These are phyloP conservation scores for Apium graveolens DNA, from an alignment of 129 eudicot genomes.

Conservation along the genomic window DNA sequence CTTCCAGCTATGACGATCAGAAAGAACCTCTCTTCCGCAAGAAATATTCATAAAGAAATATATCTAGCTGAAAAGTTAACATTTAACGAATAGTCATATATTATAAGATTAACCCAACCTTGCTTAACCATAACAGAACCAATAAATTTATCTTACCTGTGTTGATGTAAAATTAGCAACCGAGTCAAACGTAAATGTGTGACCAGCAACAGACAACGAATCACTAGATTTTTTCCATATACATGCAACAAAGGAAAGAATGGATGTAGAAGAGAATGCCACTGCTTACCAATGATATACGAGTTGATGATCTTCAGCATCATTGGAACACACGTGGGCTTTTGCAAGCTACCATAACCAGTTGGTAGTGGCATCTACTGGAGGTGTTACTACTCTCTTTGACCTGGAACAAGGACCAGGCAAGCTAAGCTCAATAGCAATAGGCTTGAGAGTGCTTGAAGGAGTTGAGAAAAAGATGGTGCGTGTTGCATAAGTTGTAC, in stretches of 20 bases:
- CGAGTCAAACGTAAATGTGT: too few species aligned
- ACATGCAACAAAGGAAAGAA: background rate
- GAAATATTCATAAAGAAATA: conserved; percentile 23
- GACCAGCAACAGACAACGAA: too few species aligned
- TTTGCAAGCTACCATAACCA: conserved; percentile 94
- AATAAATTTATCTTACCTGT: too few species aligned
- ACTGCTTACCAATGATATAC: conserved; percentile 67
- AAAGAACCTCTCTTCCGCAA: conserved; percentile 28
- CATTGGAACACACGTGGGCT: conserved; percentile 92
- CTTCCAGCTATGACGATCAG: conserved; percentile 20
- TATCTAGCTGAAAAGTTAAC: too few species aligned
- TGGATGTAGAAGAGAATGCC: background rate
- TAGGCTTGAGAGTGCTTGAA: conserved; percentile 77
- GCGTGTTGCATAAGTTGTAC: too few species aligned
- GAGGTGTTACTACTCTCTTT: conserved; percentile 77
- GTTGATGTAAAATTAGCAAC: too few species aligned
- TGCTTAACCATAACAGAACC: too few species aligned
- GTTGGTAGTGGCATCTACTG: conserved; percentile 66
- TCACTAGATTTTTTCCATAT: too few species aligned
- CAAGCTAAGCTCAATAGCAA: conserved; percentile 89
- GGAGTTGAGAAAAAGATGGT: conserved; percentile 52
- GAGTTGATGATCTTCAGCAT: conserved; percentile 92
- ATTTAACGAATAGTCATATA: too few species aligned
- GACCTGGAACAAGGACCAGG: conserved; percentile 51
- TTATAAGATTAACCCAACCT: too few species aligned